Conservation (phyloP, 148 eudicot genomes). For the Rhododendron ferrugineum region DNA sequence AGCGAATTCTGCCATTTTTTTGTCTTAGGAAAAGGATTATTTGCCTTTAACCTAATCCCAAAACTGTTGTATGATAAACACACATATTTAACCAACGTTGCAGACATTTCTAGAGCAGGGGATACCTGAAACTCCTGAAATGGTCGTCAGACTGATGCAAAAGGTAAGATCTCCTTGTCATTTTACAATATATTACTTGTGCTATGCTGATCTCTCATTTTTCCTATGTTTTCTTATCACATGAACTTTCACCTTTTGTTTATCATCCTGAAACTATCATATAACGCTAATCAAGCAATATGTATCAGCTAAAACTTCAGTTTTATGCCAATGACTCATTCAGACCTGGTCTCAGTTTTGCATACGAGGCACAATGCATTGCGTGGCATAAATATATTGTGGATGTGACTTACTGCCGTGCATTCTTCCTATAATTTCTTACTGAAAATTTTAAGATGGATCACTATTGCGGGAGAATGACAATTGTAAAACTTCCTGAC, state of each 20-base stretch:
- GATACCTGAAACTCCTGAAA: slow-evolving; percentile 74
- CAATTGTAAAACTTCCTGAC: not conserved
- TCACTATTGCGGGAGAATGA: not conserved
- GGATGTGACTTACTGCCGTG: not conserved
- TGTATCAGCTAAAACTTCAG: not conserved
- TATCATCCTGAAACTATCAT: not conserved
- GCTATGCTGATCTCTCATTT: not conserved
- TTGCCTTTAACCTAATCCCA: not conserved
- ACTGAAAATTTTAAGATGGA: not conserved
- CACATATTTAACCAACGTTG: slow-evolving; percentile 14
- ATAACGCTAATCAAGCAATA: not conserved
- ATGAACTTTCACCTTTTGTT: not conserved
- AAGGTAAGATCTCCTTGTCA: slow-evolving; percentile 38
- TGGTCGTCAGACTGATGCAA: slow-evolving; percentile 61
- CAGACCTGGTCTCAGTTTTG: not conserved
- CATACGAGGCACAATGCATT: not conserved
- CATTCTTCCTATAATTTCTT: not conserved
- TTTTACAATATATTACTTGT: not conserved
- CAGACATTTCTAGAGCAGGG: slow-evolving; percentile 91
- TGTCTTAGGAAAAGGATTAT: not conserved
- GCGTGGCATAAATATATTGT: not conserved
- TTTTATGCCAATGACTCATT: not conserved
- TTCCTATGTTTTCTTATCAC: not conserved
- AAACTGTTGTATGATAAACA: not conserved
- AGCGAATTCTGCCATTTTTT: not conserved